These are phyloP conservation scores for Sparassis latifolia DNA, from an alignment of 1,284 basidiomycete genomes.

Conservation along the genomic window DNA sequence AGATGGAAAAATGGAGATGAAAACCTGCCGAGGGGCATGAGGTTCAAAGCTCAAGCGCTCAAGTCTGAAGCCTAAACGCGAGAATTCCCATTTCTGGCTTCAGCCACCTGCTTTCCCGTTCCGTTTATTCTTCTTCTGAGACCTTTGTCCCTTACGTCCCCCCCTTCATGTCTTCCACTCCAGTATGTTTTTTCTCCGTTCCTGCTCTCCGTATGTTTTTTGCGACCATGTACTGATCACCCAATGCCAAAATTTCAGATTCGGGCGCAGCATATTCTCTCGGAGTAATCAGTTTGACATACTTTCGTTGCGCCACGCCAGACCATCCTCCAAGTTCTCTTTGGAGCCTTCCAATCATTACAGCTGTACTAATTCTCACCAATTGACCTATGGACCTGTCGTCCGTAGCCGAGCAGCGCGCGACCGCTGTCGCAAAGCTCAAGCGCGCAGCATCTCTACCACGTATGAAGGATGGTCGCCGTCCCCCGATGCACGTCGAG, in stretches of 20 bases:
- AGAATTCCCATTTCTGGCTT: slow-evolving; percentile 8
- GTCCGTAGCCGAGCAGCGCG: slow-evolving; percentile 63
- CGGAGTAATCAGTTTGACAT: slow-evolving; percentile 8
- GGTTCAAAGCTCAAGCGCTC: background rate
- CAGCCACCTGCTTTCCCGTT: slow-evolving; percentile 4
- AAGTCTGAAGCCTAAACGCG: slow-evolving; percentile 9
- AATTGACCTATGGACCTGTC: slow-evolving; percentile 11
- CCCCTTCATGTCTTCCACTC: slow-evolving; percentile 16
- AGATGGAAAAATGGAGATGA: too few relatives aligned
- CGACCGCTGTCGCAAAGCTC: slow-evolving; percentile 81
- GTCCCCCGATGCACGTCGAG: slow-evolving; percentile 77
- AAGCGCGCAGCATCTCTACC: slow-evolving; percentile 86
- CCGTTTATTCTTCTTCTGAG: slow-evolving; percentile 2
- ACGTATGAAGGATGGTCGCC: slow-evolving; percentile 79
- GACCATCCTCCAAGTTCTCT: too few relatives aligned
- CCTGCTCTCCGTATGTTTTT: background rate
- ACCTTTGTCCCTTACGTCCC: slow-evolving; percentile 5
- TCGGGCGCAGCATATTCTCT: slow-evolving; percentile 11
- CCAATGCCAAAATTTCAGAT: slow-evolving; percentile 7
- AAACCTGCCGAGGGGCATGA: too few relatives aligned
- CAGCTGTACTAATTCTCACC: too few relatives aligned
- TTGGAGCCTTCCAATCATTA: too few relatives aligned
- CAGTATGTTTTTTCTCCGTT: slow-evolving; percentile 10
- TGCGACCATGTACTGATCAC: background rate
- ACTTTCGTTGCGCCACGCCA: slow-evolving; percentile 16